Conservation (phyloP, 495 filamentous ascomycete genomes). For the Aspergillus wentii region DNA sequence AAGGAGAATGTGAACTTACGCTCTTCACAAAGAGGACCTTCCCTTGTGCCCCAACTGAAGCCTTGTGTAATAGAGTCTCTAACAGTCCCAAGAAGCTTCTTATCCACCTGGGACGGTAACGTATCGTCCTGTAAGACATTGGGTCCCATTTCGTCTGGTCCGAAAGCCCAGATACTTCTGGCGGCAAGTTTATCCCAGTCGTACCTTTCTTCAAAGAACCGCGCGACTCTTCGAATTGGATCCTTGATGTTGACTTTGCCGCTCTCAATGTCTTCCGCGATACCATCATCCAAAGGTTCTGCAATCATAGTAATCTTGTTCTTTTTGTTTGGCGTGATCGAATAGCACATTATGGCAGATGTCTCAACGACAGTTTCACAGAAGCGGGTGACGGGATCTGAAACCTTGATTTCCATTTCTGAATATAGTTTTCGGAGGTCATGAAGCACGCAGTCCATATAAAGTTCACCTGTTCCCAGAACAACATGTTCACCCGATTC, state of each 20-base stretch:
- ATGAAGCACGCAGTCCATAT: conserved; percentile 98
- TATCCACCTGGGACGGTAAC: conserved; percentile 81
- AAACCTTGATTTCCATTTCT: conserved; percentile 99
- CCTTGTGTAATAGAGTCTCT: conserved; percentile 91
- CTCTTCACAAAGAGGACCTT: conserved; percentile 97
- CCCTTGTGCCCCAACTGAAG: conserved; percentile 91
- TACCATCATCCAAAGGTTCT: conserved; percentile 89
- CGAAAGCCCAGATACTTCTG: conserved; percentile 97
- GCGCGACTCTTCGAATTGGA: conserved; percentile 86
- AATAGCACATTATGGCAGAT: conserved; percentile 95
- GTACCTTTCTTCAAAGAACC: conserved; percentile 96
- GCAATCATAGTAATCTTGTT: conserved; percentile 99
- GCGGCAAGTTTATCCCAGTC: conserved; percentile 94
- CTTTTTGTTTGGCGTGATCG: conserved; percentile 96
- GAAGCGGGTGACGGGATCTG: conserved; percentile 94
- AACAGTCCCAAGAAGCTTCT: conserved; percentile 79
- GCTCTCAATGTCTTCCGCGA: conserved; percentile 91
- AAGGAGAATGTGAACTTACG: conserved; percentile 54
- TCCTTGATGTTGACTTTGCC: conserved; percentile 89
- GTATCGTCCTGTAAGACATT: conserved; percentile 98
- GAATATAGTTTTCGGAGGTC: conserved; percentile 89
- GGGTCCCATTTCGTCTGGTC: conserved; percentile 89
- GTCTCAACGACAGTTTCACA: conserved; percentile 98
- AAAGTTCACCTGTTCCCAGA: conserved; percentile 90
- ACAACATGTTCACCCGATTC: conserved; percentile 98